Percentiles rank a stretch among this genome's conserved stretches.
These are phyloP conservation scores for Sphenostylis stenocarpa DNA, from an alignment of 306 rosid genomes.

Conservation along the genomic window DNA sequence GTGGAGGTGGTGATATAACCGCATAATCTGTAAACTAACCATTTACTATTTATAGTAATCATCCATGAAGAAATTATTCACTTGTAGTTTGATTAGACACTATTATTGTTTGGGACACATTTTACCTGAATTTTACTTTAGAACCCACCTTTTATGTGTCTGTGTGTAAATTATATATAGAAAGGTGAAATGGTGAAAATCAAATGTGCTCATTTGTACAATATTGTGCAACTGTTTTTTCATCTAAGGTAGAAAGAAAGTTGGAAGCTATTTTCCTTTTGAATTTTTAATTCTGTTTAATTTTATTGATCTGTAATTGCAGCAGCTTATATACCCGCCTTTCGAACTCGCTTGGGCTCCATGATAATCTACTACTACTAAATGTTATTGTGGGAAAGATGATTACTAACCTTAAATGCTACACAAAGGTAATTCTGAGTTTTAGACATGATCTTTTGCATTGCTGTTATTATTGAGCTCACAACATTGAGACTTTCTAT, in stretches of 20 bases:
- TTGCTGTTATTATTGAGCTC: conserved; percentile 7
- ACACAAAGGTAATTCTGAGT: conserved; percentile 62
- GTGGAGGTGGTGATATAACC: too few species aligned
- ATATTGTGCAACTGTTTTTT: conserved; percentile 26
- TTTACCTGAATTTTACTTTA: neutral
- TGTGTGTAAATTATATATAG: neutral
- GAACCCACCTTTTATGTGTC: neutral
- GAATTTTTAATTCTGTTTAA: conserved; percentile 19
- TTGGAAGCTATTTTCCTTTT: conserved; percentile 24
- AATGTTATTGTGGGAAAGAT: conserved; percentile 86
- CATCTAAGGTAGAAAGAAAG: conserved; percentile 48
- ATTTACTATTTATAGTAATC: too few species aligned
- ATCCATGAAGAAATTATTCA: neutral
- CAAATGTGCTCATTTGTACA: neutral
- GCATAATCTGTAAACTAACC: neutral
- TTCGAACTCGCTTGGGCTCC: conserved; percentile 85
- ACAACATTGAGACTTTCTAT: conserved; percentile 5
- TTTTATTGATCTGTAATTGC: conserved; percentile 47
- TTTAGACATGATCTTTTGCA: neutral
- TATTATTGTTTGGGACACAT: neutral
- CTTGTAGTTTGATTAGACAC: neutral
- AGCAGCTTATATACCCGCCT: conserved; percentile 90
- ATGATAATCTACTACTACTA: conserved; percentile 75
- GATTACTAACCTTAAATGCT: conserved; percentile 81
- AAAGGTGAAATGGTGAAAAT: neutral